Conservation (phyloP, 1,139 yeast species). For the Scheffersomyces illinoinensis region DNA sequence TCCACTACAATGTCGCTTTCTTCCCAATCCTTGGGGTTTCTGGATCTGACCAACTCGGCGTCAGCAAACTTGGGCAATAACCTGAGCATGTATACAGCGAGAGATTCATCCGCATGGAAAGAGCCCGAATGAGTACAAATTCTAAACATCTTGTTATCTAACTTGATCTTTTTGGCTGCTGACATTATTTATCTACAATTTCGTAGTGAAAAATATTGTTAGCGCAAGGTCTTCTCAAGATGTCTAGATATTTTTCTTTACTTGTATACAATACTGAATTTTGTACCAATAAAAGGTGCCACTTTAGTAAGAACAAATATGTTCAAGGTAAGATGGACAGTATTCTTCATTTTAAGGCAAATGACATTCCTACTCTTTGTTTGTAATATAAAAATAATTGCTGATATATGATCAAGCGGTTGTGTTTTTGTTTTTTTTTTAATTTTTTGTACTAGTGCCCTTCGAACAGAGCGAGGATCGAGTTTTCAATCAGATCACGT, state of each 20-base stretch:
- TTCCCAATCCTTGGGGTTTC: slow-evolving; percentile 83
- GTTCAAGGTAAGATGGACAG: no score
- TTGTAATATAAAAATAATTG: no score
- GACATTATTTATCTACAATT: slow-evolving; percentile 5
- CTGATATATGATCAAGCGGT: no score
- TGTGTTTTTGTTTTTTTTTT: no score
- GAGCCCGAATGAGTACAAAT: slow-evolving; percentile 94
- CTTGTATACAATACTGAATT: background rate
- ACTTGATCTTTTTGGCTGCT: slow-evolving; percentile 21
- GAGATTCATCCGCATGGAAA: slow-evolving; percentile 97
- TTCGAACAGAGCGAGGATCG: no score
- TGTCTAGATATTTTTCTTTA: background rate
- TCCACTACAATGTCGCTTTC: slow-evolving; percentile 90
- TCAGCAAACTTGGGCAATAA: slow-evolving; percentile 67
- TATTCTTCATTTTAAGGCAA: no score
- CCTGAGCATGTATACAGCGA: slow-evolving; percentile 86
- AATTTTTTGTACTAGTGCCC: no score
- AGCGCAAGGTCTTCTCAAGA: background rate
- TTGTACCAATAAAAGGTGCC: background rate
- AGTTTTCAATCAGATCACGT: no score
- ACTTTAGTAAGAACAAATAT: background rate
- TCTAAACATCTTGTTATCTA: slow-evolving; percentile 24
- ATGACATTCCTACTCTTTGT: no score
- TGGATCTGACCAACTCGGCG: slow-evolving; percentile 74
- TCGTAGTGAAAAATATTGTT: background rate